A percentile compares a stretch with the other conserved stretches of the same genome.
phyloP scores from a whole-genome alignment of 176 grass and related monocot genomes.

The Triticum dicoccoides region DNA sequence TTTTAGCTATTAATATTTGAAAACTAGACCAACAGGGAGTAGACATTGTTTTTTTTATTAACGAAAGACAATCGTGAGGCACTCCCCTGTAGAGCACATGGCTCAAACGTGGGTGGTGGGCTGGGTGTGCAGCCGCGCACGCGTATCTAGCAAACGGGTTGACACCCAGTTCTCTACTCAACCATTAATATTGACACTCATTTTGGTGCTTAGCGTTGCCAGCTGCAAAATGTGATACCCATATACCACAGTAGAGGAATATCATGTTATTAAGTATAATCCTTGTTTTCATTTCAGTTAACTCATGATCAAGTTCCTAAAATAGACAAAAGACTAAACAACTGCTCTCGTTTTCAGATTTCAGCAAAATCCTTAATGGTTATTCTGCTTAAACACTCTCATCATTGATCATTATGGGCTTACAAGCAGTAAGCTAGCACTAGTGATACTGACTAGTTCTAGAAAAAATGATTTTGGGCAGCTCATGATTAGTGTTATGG shows the following conservation, averaged over 20 bases:
- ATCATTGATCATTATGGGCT: conserved; percentile 9
- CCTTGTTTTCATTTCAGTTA: neutral
- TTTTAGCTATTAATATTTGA: conserved; percentile 1
- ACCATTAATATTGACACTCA: neutral
- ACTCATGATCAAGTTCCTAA: neutral
- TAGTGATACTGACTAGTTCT: neutral
- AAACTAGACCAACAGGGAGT: neutral
- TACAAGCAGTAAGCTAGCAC: neutral
- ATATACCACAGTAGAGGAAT: conserved; percentile 10
- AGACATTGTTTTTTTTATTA: neutral
- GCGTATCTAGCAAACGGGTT: neutral
- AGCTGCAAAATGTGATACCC: neutral
- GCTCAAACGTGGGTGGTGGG: neutral
- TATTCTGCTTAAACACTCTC: conserved; percentile 9
- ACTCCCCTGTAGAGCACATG: neutral
- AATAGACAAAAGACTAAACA: neutral
- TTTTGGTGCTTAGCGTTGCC: neutral
- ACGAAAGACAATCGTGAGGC: neutral
- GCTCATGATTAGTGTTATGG: neutral
- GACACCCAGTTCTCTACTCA: neutral
- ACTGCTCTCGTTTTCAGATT: conserved; percentile 4
- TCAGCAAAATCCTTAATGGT: neutral
- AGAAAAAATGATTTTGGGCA: neutral
- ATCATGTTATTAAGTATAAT: neutral
- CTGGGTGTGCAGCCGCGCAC: neutral